Evolutionary conservation across 1,284 basidiomycete genomes (phyloP).

Genomic region (Pyrrhoderma noxium): DNA sequence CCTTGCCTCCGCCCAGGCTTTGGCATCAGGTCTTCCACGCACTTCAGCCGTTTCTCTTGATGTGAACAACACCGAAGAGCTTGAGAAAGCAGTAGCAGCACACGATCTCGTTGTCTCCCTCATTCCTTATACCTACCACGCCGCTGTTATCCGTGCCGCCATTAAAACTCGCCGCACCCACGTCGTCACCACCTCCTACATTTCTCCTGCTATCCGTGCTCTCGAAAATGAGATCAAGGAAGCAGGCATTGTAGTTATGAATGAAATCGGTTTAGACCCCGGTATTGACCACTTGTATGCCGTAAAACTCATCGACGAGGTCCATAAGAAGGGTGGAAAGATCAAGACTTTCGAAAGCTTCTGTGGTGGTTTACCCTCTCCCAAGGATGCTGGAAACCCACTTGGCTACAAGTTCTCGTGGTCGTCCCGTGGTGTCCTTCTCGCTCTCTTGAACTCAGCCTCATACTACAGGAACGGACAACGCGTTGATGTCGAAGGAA

Average conservation of each 20-base stretch:
- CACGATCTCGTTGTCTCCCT: conserved; percentile 95
- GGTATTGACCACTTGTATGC: conserved; percentile 95
- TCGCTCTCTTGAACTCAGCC: conserved; percentile 90
- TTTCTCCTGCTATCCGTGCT: conserved; percentile 82
- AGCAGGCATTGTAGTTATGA: conserved; percentile 93
- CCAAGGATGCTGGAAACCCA: conserved; percentile 87
- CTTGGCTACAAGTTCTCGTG: conserved; percentile 99
- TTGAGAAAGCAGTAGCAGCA: conserved; percentile 76
- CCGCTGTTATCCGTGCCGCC: conserved; percentile 87
- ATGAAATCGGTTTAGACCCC: conserved; percentile 97
- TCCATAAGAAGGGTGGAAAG: conserved; percentile 93
- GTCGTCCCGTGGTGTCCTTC: conserved; percentile 94
- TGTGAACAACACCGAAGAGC: conserved; percentile 64
- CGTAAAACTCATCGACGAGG: conserved; percentile 92
- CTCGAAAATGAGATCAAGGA: conserved; percentile 80
- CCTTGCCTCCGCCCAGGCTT: conserved; percentile 62
- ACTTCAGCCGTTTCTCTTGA: conserved; percentile 79
- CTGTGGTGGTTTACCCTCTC: conserved; percentile 94
- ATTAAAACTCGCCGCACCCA: conserved; percentile 93
- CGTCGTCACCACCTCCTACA: conserved; percentile 96
- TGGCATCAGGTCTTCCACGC: conserved; percentile 63
- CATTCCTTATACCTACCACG: conserved; percentile 94
- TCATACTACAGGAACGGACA: conserved; percentile 71
- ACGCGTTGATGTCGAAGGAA: conserved; percentile 55
- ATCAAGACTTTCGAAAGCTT: conserved; percentile 94